Conservation (phyloP, 257 asterid species). For the Scutellaria minor region DNA sequence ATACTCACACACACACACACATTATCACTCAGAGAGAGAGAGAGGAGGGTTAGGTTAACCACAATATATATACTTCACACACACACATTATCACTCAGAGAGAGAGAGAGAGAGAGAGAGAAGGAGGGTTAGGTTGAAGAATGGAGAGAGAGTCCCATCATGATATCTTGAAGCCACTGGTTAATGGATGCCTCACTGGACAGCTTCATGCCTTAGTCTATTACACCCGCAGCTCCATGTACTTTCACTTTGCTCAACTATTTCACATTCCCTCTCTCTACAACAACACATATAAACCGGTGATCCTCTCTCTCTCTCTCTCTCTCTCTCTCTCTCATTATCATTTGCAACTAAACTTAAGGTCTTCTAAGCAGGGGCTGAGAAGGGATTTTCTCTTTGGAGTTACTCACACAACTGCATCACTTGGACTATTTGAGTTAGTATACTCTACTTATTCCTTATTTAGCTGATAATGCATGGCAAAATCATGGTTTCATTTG, state of each 20-base stretch:
- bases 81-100: no score
- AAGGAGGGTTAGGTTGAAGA: background rate
- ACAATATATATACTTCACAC: no score
- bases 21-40: background rate
- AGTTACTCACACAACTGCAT: slow-evolving; percentile 21
- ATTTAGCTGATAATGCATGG: background rate
- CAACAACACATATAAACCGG: background rate
- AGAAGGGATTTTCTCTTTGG: background rate
- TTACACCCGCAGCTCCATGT: background rate
- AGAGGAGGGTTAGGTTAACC: background rate
- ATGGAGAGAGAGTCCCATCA: background rate
- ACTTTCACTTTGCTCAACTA: background rate
- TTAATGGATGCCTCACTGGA: slow-evolving; percentile 24
- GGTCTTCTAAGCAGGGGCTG: background rate
- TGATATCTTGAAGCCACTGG: background rate
- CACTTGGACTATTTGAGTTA: slow-evolving; percentile 33
- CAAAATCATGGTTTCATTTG: background rate
- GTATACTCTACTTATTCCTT: background rate
- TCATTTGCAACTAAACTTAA: background rate
- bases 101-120: background rate
- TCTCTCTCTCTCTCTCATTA: background rate
- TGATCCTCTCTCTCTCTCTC: background rate
- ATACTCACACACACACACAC: no score
- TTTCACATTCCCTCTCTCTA: background rate
- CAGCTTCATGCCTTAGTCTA: background rate